Evolutionary conservation across 2,329 filamentous ascomycete species (phyloP), one percentile per base, ranked within the genome.

Genomic region (Cordyceps farinosa): DNA sequence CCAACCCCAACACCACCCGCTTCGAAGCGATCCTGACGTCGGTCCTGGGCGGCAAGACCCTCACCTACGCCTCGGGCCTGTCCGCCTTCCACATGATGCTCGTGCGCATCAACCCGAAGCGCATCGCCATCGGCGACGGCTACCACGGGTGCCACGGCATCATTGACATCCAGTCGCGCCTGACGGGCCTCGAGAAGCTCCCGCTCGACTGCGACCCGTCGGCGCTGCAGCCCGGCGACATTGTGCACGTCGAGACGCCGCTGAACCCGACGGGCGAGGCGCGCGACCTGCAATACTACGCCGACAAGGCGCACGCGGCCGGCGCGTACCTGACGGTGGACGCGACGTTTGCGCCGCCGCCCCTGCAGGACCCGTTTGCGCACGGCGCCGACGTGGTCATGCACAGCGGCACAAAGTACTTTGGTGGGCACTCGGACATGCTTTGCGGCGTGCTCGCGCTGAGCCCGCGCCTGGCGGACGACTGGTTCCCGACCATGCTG

Each of bases 81-180:
- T 85, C 91, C 11, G 91, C 94, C 58, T 93, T 97, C 78, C 91
- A 98, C 75, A 93, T 91, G 38, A 80, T 96, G 64, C 83, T 98
- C 2, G 87, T 93, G n/a, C 87, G 87, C 71, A 78, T 96, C 9
- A 92, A 96, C 74, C 95, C 95, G 1, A 87, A 87, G 69, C 87
- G 89, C 64, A 86, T 98, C 62, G 89, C 92, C 68, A 92, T 98
- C 67, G 88, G 88, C 44, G 87, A 84, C 17, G 93, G 92, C 48
- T 99, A 98, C 78, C 95, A 98, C 78, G 95, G 95, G 69, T 96
- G 91, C 76, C 92, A 97, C 75, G 92, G 91, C 65, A 90, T 97
- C 36, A 84, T 97, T 69, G 77, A 77, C 38, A 78, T 98, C 61
- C 82, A 96, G 67, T 77, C 83, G 64, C 90, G 91, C 66, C 85